Conservation (phyloP, 139 green algal genomes). For the Picochlorum costavermella region DNA sequence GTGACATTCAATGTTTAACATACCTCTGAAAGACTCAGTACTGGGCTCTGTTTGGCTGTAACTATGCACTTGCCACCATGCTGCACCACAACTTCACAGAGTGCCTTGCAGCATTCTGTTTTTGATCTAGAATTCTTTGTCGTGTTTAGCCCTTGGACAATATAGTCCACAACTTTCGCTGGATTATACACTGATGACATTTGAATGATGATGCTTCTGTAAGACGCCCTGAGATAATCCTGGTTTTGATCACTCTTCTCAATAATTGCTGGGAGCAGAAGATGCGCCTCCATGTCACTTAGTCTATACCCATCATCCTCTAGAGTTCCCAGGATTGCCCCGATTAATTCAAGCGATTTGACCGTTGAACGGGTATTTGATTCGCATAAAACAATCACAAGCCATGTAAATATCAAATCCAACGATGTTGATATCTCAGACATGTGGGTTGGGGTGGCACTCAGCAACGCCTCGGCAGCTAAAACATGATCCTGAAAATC, state of each 20-base stretch:
- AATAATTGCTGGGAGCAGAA: constrained; percentile 82
- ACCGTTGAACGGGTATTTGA: constrained; percentile 66
- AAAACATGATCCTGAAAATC: constrained; percentile 83
- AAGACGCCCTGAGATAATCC: constrained; percentile 41
- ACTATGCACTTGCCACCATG: constrained; percentile 39
- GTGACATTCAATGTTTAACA: neutral
- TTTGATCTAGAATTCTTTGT: constrained; percentile 87
- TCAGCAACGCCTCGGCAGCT: constrained; percentile 50
- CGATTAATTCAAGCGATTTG: constrained; percentile 59
- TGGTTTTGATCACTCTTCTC: constrained; percentile 89
- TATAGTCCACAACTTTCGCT: constrained; percentile 26
- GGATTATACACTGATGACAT: constrained; percentile 43
- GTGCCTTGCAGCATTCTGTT: constrained; percentile 76
- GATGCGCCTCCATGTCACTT: constrained; percentile 73
- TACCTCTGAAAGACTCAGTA: constrained; percentile 2
- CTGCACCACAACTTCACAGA: constrained; percentile 53
- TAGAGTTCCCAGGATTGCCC: constrained; percentile 47
- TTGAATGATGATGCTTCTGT: constrained; percentile 70
- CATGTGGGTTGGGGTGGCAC: constrained; percentile 8
- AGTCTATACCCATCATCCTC: constrained; percentile 37
- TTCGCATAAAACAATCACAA: constrained; percentile 69
- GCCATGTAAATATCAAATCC: constrained; percentile 78
- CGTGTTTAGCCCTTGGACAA: constrained; percentile 53
- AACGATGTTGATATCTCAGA: constrained; percentile 30
- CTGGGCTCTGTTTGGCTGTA: constrained; percentile 30